These are phyloP conservation scores for Aspergillus oerlinghausenensis DNA, from an alignment of 2,329 filamentous ascomycete species.

Conservation along the genomic window DNA sequence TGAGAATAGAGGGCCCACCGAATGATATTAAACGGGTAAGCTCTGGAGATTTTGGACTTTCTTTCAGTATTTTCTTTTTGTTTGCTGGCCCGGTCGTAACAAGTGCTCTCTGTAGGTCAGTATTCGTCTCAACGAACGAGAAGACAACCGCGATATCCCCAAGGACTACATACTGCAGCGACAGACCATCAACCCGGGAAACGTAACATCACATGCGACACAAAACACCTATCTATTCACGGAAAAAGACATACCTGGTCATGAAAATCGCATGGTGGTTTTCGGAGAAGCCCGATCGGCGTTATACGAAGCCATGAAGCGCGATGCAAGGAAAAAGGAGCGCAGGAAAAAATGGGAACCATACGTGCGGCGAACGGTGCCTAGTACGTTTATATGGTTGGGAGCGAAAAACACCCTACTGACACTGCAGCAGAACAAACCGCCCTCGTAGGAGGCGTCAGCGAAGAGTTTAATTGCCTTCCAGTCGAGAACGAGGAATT, in stretches of 20 bases:
- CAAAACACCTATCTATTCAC: constrained; percentile 89
- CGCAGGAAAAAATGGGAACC: constrained; percentile 55
- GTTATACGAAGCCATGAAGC: constrained; percentile 43
- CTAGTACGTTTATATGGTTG: constrained; percentile 54
- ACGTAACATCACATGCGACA: constrained; percentile 43
- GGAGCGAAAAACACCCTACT: neutral
- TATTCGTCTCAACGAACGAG: constrained; percentile 62
- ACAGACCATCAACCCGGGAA: constrained; percentile 49
- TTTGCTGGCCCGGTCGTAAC: constrained; percentile 4
- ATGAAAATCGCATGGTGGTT: constrained; percentile 46
- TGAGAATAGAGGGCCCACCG: constrained; percentile 57
- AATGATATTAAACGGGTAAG: constrained; percentile 48
- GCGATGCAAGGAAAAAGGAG: constrained; percentile 42
- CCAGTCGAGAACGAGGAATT: constrained; percentile 69
- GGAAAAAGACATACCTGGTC: constrained; percentile 85
- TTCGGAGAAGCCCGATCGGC: constrained; percentile 44
- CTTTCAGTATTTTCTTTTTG: neutral
- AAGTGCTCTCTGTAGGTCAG: constrained; percentile 54
- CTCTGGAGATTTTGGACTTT: neutral
- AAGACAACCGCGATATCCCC: constrained; percentile 69
- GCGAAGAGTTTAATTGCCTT: constrained; percentile 70
- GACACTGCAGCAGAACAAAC: constrained; percentile 63
- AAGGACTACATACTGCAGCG: constrained; percentile 82
- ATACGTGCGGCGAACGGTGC: constrained; percentile 58
- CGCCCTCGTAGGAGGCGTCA: constrained; percentile 65